Percentiles rank a stretch among this genome's conserved stretches.
Conservation (phyloP, 2,329 filamentous ascomycete species). For the Sporothrix dimorphospora region DNA sequence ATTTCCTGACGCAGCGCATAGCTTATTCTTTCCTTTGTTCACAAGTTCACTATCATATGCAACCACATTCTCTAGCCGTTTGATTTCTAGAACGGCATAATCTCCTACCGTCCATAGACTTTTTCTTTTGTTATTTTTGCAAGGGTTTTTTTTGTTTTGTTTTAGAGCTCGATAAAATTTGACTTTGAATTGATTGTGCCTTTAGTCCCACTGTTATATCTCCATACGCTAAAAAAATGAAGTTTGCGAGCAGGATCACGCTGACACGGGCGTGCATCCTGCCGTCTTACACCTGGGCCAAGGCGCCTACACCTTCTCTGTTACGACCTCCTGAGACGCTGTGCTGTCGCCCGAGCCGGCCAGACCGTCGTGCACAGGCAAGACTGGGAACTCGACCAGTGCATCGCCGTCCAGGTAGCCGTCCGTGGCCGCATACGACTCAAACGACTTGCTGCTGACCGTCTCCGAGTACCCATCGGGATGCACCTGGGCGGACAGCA, state of each 20-base stretch:
- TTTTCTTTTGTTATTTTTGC: background rate
- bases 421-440: slow-evolving; percentile 20
- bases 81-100: background rate
- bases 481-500: slow-evolving; percentile 41
- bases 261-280: background rate
- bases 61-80: background rate
- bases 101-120: background rate
- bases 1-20: too few species aligned
- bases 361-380: background rate
- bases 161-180: too few species aligned
- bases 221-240: background rate
- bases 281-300: background rate
- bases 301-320: background rate
- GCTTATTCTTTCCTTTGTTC: too few species aligned
- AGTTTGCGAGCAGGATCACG: background rate
- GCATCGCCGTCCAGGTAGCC: slow-evolving; percentile 24
- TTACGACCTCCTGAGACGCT: background rate
- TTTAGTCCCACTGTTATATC: too few species aligned
- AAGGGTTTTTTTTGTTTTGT: too few species aligned
- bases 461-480: slow-evolving; percentile 20
- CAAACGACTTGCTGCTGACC: slow-evolving; percentile 12
- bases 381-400: slow-evolving; percentile 19
- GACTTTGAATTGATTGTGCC: too few species aligned
- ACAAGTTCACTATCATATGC: too few species aligned
- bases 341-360: slow-evolving; percentile 18